phyloP scores from a whole-genome alignment of 2,329 filamentous ascomycete species.

The Cryphonectria naterciae region DNA sequence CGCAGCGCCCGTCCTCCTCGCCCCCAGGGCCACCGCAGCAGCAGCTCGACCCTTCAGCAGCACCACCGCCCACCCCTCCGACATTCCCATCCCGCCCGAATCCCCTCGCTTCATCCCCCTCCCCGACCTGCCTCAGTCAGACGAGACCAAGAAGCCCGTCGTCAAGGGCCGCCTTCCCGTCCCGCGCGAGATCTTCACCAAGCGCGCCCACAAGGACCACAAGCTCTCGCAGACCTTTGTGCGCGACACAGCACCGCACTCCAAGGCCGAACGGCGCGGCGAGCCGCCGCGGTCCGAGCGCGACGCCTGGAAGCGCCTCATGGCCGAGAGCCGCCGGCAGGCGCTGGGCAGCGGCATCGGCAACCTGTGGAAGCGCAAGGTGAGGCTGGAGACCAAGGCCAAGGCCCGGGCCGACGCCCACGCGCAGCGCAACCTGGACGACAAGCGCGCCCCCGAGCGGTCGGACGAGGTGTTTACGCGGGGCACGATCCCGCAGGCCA shows the following conservation, averaged over 20 bases:
- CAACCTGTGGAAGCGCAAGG: slow-evolving; percentile 70
- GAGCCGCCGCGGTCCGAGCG: slow-evolving; percentile 42
- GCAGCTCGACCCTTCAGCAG: slow-evolving; percentile 33
- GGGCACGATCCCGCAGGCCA: slow-evolving; percentile 62
- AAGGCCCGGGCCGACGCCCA: slow-evolving; percentile 48
- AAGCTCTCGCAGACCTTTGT: slow-evolving; percentile 69
- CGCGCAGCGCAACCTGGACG: slow-evolving; percentile 50
- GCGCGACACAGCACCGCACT: slow-evolving; percentile 59
- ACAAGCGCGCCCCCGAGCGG: slow-evolving; percentile 67
- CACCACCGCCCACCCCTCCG: slow-evolving; percentile 39
- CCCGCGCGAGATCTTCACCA: slow-evolving; percentile 78
- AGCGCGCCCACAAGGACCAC: slow-evolving; percentile 53
- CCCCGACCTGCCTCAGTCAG: slow-evolving; percentile 74
- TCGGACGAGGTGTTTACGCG: slow-evolving; percentile 79
- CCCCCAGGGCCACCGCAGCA: slow-evolving; percentile 4
- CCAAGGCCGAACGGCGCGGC: slow-evolving; percentile 45
- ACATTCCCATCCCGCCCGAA: slow-evolving; percentile 71
- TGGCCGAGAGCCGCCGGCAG: slow-evolving; percentile 72
- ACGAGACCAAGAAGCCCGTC: slow-evolving; percentile 48
- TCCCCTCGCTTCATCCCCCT: slow-evolving; percentile 87
- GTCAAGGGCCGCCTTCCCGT: slow-evolving; percentile 82
- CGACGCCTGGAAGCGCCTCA: slow-evolving; percentile 68
- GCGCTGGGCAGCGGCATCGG: slow-evolving; percentile 74
- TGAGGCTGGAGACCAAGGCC: slow-evolving; percentile 43
- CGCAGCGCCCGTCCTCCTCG: slow-evolving; percentile 13